Evolutionary conservation across 495 filamentous ascomycete genomes (phyloP).

Genomic region (Sordaria brevicollis): DNA sequence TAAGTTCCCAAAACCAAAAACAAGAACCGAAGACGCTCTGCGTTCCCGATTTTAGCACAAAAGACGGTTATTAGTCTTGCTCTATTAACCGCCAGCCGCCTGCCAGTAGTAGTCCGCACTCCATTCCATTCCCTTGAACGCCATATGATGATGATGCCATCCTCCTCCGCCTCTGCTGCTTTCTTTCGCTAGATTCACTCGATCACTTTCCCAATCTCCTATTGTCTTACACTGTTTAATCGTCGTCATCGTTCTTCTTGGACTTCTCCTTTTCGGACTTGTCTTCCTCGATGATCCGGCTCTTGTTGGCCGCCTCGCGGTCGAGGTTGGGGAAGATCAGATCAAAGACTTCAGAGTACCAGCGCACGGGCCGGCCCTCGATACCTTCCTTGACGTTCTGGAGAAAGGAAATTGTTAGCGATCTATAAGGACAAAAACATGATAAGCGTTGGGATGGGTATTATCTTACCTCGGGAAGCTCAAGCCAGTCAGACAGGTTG

Average conservation of each 20-base stretch:
- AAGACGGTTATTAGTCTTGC: neutral
- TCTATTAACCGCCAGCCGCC: neutral
- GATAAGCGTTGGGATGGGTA: neutral
- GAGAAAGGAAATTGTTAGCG: slow-evolving; percentile 24
- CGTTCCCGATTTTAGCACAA: neutral
- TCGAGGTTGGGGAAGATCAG: slow-evolving; percentile 82
- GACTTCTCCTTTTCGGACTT: slow-evolving; percentile 35
- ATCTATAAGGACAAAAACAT: neutral
- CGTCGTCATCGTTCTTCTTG: slow-evolving; percentile 17
- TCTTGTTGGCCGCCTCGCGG: slow-evolving; percentile 57
- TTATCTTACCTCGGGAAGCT: slow-evolving; percentile 80
- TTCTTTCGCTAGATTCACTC: neutral
- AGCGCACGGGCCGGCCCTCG: slow-evolving; percentile 76
- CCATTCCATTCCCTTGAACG: slow-evolving; percentile 6
- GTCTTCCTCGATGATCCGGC: slow-evolving; percentile 50
- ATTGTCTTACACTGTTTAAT: slow-evolving; percentile 13
- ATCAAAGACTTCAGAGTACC: slow-evolving; percentile 92
- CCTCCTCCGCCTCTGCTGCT: neutral
- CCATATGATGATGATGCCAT: slow-evolving; percentile 1
- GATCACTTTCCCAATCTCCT: neutral
- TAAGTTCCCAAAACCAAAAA: neutral
- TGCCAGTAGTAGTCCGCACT: neutral
- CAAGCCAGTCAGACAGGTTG: slow-evolving; percentile 94
- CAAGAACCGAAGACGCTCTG: neutral
- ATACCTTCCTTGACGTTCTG: slow-evolving; percentile 97